Evolutionary conservation across 345 rosid genomes (phyloP), one percentile per base, ranked within the genome.

Genomic region (Litchi chinensis): DNA sequence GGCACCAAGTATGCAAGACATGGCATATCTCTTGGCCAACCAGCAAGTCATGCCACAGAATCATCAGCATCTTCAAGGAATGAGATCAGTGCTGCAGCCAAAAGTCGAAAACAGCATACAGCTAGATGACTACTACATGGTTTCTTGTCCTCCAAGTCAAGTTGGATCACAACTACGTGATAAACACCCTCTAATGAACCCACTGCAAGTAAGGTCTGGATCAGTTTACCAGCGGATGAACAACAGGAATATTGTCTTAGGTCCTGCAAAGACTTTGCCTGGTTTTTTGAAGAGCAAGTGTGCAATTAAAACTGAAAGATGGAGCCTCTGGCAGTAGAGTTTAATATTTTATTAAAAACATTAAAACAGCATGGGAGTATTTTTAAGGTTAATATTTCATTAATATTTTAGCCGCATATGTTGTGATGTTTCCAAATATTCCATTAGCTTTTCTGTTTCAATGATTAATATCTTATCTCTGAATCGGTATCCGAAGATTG

Each of bases 401-500:
- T 26, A 26, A 26, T 26, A 26, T 26, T 26, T 26, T 39, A 3
- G 71, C 79, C 63, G 40, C 39, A 64, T 13, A 16, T 73, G 22
- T 37, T 65, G 18, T 60, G 41, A 57, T 41, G 24, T 37, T 63
- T 70, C 70, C 21, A 54, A 28, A 62, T 57, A 43, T 43, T 67
- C 8, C 76, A 76, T 52, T 66, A 3, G 65, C 41, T 46, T 43
- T 10, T n/a, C n/a, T n/a, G n/a, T n/a, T n/a, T 22, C 13, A 19
- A 22, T 48, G 54, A 72, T 72, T 73, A 74, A 79, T 76, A 37
- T 63, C 13, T 65, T 65, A 68, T 52, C 80, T 66, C 83, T 82
- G 40, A 65, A 85, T 81, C 94, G 99, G 99, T 94, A 62, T 87
- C 98, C 73, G 98, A 97, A 72, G 99, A 96, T 83, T 94, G 97